A percentile compares a stretch with the other conserved stretches of the same genome.
These are phyloP conservation scores for Candida pseudoviswanathii DNA, from an alignment of 1,139 yeast genomes.

Conservation along the genomic window DNA sequence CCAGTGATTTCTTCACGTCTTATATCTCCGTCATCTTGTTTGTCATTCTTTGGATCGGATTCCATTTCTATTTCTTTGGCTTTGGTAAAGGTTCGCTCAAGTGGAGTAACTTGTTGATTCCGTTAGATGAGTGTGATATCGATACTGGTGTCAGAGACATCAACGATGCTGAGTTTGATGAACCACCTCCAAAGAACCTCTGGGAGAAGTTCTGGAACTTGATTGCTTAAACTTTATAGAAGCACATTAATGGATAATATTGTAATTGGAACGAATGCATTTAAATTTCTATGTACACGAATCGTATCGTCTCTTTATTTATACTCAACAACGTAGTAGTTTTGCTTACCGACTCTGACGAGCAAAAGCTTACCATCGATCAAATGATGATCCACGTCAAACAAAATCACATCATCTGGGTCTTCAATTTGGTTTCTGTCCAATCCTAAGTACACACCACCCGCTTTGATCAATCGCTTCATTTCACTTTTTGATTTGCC, in stretches of 20 bases:
- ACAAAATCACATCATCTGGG: slow-evolving; percentile 50
- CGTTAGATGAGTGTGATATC: slow-evolving; percentile 59
- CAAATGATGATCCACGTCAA: slow-evolving; percentile 48
- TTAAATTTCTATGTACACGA: slow-evolving; percentile 2
- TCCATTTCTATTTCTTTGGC: slow-evolving; percentile 53
- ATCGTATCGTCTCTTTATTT: slow-evolving; percentile 5
- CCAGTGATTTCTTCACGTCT: slow-evolving; percentile 62
- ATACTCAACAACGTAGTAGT: slow-evolving; percentile 57
- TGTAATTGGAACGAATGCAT: not conserved
- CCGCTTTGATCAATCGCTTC: slow-evolving; percentile 63
- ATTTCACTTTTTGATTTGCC: slow-evolving; percentile 54
- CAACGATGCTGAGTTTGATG: slow-evolving; percentile 54
- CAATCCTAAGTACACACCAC: slow-evolving; percentile 73
- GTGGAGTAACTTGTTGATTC: slow-evolving; percentile 36
- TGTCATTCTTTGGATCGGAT: slow-evolving; percentile 50
- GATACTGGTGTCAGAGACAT: slow-evolving; percentile 62
- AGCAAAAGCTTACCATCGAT: slow-evolving; percentile 64
- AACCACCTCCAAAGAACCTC: slow-evolving; percentile 38
- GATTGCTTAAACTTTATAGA: slow-evolving; percentile 18
- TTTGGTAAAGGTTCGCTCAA: slow-evolving; percentile 34
- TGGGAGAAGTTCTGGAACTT: slow-evolving; percentile 58
- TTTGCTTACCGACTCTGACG: slow-evolving; percentile 75
- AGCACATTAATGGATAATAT: not conserved
- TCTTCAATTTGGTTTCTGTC: slow-evolving; percentile 57
- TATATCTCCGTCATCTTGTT: slow-evolving; percentile 65